Evolutionary conservation across 495 filamentous ascomycete genomes (phyloP).

Genomic region (Apodospora peruviana): DNA sequence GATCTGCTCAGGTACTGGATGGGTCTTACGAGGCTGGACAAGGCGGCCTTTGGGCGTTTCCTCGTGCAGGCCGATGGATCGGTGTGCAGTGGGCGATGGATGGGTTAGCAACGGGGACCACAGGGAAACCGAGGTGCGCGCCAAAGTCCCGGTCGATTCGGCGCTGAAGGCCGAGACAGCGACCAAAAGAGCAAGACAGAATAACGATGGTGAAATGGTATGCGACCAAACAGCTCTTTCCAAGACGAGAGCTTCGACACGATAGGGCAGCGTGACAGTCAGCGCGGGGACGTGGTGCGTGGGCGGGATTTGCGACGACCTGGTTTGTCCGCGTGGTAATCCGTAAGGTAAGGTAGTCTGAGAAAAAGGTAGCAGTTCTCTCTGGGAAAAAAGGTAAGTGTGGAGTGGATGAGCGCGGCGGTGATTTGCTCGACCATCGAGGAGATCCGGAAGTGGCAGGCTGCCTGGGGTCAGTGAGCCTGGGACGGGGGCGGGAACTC

Average conservation of each 20-base stretch:
- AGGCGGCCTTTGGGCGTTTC: not conserved
- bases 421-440: constrained; percentile 1
- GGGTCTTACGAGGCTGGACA: not conserved
- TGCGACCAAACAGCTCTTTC: too few species aligned
- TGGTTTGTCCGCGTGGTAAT: constrained; percentile 15
- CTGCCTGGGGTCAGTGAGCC: not conserved
- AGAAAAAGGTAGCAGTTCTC: constrained; percentile 8
- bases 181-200: not conserved
- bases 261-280: too few species aligned
- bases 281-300: too few species aligned
- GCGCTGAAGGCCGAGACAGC: not conserved
- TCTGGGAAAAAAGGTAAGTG: not conserved
- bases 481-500: not conserved
- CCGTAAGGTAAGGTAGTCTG: constrained; percentile 9
- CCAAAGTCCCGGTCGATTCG: not conserved
- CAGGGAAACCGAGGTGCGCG: not conserved
- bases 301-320: constrained; percentile 13
- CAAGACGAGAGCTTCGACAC: too few species aligned
- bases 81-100: not conserved
- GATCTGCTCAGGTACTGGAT: not conserved
- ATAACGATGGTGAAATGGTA: too few species aligned
- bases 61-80: constrained; percentile 8
- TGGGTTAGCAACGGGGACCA: not conserved
- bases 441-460: not conserved
- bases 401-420: not conserved